Conservation (phyloP, 2,329 filamentous ascomycete genomes). For the Penicillium sp. region DNA sequence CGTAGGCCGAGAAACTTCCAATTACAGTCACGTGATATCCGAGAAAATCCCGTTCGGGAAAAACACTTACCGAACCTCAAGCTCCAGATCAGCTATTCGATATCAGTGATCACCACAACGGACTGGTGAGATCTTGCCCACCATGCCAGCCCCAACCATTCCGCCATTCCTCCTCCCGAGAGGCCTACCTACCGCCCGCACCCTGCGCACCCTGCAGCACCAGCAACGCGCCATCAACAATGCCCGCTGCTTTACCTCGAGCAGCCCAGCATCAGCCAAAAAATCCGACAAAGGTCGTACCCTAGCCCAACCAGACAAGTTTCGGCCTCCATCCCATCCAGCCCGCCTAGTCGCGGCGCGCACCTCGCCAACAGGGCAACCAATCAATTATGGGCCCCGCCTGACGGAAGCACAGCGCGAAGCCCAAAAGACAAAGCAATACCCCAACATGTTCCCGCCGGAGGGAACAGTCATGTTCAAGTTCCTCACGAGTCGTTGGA, state of each 20-base stretch:
- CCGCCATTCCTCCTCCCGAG: constrained; percentile 68
- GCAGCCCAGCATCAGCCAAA: constrained; percentile 13
- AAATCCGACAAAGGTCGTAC: constrained; percentile 59
- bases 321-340: constrained; percentile 88
- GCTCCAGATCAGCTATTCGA: background rate
- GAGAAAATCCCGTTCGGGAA: constrained; percentile 2
- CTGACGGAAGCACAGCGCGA: constrained; percentile 64
- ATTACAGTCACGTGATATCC: constrained; percentile 6
- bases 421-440: constrained; percentile 67
- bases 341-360: constrained; percentile 54
- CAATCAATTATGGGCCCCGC: constrained; percentile 71
- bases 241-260: constrained; percentile 26
- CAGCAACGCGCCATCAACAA: constrained; percentile 18
- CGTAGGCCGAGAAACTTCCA: constrained; percentile 5
- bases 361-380: constrained; percentile 33
- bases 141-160: constrained; percentile 41
- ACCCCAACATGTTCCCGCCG: constrained; percentile 86
- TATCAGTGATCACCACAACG: background rate
- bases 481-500: constrained; percentile 72
- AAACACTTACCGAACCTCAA: background rate
- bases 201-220: constrained; percentile 28
- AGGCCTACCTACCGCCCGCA: constrained; percentile 38
- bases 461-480: constrained; percentile 78
- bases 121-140: background rate
- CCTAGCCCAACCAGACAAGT: constrained; percentile 83